A percentile compares a stretch with the other conserved stretches of the same genome.
Evolutionary conservation across 2,329 filamentous ascomycete genomes (phyloP).

Genomic region (Aspergillus persii): DNA sequence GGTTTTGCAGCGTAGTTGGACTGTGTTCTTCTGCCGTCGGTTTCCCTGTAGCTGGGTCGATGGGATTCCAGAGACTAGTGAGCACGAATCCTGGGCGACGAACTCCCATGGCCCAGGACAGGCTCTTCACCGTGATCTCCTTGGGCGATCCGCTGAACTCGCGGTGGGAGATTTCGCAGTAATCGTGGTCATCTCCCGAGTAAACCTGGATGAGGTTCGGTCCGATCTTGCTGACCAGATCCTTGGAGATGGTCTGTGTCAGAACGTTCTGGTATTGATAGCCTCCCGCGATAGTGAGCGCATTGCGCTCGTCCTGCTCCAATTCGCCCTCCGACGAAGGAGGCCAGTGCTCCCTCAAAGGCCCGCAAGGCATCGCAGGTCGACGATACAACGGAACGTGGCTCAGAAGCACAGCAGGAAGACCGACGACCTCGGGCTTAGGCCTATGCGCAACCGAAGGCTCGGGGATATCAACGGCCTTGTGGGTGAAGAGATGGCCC

Average conservation of each 20-base stretch:
- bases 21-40: constrained; percentile 22
- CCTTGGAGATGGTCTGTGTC: constrained; percentile 69
- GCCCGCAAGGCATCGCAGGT: constrained; percentile 82
- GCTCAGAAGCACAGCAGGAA: constrained; percentile 84
- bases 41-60: constrained; percentile 56
- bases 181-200: constrained; percentile 96
- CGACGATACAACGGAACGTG: constrained; percentile 87
- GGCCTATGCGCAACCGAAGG: constrained; percentile 30
- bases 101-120: constrained; percentile 96
- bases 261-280: constrained; percentile 98
- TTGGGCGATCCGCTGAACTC: constrained; percentile 60
- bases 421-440: constrained; percentile 47
- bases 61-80: constrained; percentile 87
- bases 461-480: constrained; percentile 57
- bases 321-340: constrained; percentile 61
- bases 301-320: constrained; percentile 67
- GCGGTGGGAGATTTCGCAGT: constrained; percentile 84
- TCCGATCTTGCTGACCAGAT: constrained; percentile 73
- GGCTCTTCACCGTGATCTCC: constrained; percentile 93
- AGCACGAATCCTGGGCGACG: constrained; percentile 82
- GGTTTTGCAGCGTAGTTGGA: constrained; percentile 70
- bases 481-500: constrained; percentile 57
- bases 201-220: constrained; percentile 78
- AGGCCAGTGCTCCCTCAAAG: constrained; percentile 78
- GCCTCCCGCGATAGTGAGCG: constrained; percentile 72